Conservation (phyloP, 1,284 basidiomycete genomes). For the Cryptococcus floricola region DNA sequence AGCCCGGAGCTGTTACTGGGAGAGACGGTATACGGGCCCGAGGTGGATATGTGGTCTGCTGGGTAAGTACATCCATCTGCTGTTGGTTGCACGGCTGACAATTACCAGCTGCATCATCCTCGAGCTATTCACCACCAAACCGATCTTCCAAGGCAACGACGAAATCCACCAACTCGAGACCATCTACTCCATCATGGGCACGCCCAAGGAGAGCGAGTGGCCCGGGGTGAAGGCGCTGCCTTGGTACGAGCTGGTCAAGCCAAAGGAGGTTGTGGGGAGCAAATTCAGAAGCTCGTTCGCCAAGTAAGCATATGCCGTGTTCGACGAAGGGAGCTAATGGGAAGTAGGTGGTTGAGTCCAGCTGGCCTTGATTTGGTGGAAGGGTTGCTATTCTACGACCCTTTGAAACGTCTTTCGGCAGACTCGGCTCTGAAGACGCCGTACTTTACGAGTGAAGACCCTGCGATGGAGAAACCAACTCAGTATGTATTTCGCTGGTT, state of each 20-base stretch:
- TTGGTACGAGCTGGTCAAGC: conserved; percentile 96
- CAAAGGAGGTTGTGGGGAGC: conserved; percentile 66
- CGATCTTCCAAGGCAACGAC: conserved; percentile 92
- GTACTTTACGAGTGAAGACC: conserved; percentile 80
- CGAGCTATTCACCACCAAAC: conserved; percentile 91
- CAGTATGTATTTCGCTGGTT: conserved; percentile 59
- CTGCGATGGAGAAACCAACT: conserved; percentile 66
- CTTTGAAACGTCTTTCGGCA: conserved; percentile 68
- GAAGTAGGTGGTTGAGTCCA: conserved; percentile 69
- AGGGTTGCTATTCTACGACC: conserved; percentile 76
- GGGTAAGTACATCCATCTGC: conserved; percentile 59
- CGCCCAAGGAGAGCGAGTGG: conserved; percentile 80
- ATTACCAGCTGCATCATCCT: conserved; percentile 86
- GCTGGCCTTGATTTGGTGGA: conserved; percentile 81
- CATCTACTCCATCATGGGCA: conserved; percentile 86
- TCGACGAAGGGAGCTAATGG: not conserved
- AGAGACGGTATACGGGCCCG: conserved; percentile 92
- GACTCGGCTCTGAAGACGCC: conserved; percentile 69
- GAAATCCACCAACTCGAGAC: conserved; percentile 95
- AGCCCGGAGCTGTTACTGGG: conserved; percentile 94
- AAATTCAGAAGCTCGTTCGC: conserved; percentile 73
- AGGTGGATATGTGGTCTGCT: conserved; percentile 99
- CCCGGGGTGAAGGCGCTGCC: conserved; percentile 75
- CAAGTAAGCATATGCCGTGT: conserved; percentile 55
- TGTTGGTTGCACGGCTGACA: not conserved